phyloP scores from a whole-genome alignment of 2,329 filamentous ascomycete species.

The Cordyceps militaris region DNA sequence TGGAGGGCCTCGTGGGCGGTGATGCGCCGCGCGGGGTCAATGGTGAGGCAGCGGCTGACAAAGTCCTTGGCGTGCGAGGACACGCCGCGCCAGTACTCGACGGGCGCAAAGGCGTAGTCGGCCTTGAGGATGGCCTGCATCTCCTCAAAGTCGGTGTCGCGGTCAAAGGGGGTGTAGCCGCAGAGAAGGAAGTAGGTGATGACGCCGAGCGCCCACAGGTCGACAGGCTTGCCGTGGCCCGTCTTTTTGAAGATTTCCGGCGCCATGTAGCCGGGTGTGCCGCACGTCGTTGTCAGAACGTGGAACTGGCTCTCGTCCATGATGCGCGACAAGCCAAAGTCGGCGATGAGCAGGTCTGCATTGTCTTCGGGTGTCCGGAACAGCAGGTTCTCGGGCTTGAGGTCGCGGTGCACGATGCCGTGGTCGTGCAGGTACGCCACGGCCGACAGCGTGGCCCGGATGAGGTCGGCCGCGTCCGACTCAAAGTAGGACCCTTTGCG shows the following conservation, averaged over 20 bases:
- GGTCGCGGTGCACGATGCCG: conserved; percentile 93
- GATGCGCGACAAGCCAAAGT: conserved; percentile 91
- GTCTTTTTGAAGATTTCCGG: conserved; percentile 99
- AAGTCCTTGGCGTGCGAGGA: conserved; percentile 83
- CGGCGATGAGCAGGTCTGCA: conserved; percentile 90
- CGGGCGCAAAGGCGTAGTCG: conserved; percentile 89
- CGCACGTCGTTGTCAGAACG: conserved; percentile 93
- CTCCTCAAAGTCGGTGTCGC: conserved; percentile 95
- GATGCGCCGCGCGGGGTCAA: conserved; percentile 81
- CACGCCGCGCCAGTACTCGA: conserved; percentile 95
- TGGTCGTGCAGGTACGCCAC: conserved; percentile 98
- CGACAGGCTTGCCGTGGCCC: conserved; percentile 94
- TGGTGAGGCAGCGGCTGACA: conserved; percentile 83
- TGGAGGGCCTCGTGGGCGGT: conserved; percentile 75
- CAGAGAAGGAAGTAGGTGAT: conserved; percentile 98
- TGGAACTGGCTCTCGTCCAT: conserved; percentile 99
- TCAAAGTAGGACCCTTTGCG: conserved; percentile 98
- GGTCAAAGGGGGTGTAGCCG: conserved; percentile 96
- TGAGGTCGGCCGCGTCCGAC: conserved; percentile 89
- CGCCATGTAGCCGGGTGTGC: conserved; percentile 97
- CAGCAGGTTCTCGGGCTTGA: conserved; percentile 95
- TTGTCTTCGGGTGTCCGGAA: conserved; percentile 98
- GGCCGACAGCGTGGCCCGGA: conserved; percentile 90
- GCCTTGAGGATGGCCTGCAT: conserved; percentile 98
- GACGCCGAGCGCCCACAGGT: conserved; percentile 96